Conservation (phyloP, 2,329 filamentous ascomycete genomes). For the Cladorrhinum sp. region DNA sequence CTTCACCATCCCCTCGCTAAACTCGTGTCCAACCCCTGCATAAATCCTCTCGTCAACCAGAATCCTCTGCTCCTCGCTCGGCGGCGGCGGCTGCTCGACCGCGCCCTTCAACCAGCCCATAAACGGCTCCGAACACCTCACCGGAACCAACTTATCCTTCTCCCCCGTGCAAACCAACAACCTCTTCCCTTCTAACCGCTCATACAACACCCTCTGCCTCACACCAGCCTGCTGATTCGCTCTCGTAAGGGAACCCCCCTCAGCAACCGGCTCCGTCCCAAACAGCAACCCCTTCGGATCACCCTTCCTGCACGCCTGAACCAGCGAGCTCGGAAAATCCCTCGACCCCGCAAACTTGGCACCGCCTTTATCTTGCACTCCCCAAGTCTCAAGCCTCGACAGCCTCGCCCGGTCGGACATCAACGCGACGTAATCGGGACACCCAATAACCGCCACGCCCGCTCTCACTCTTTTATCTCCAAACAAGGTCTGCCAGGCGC, state of each 20-base stretch:
- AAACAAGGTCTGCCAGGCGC: conserved; percentile 79
- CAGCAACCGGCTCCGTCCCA: conserved; percentile 38
- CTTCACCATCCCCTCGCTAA: conserved; percentile 62
- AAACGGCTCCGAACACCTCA: conserved; percentile 58
- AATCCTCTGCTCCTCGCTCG: conserved; percentile 51
- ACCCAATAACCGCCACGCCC: conserved; percentile 79
- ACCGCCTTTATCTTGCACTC: conserved; percentile 52
- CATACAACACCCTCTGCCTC: conserved; percentile 45
- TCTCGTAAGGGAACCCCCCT: not conserved
- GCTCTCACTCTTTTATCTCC: conserved; percentile 75
- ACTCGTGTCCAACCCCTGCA: conserved; percentile 66
- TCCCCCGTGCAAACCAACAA: conserved; percentile 64
- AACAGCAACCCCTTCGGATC: conserved; percentile 79
- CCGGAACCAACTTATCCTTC: conserved; percentile 70
- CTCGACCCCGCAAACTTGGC: conserved; percentile 68
- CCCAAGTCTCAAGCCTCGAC: conserved; percentile 63
- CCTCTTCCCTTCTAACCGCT: conserved; percentile 57
- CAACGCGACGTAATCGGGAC: conserved; percentile 66
- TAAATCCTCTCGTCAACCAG: conserved; percentile 65
- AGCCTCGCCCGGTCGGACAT: conserved; percentile 75
- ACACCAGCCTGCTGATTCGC: not conserved
- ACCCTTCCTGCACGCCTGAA: conserved; percentile 58
- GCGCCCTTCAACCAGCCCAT: conserved; percentile 59
- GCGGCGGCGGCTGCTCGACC: conserved; percentile 39
- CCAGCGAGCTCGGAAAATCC: conserved; percentile 71